Conservation (phyloP, 208 protist species). For the Acanthamoeba triangularis region DNA sequence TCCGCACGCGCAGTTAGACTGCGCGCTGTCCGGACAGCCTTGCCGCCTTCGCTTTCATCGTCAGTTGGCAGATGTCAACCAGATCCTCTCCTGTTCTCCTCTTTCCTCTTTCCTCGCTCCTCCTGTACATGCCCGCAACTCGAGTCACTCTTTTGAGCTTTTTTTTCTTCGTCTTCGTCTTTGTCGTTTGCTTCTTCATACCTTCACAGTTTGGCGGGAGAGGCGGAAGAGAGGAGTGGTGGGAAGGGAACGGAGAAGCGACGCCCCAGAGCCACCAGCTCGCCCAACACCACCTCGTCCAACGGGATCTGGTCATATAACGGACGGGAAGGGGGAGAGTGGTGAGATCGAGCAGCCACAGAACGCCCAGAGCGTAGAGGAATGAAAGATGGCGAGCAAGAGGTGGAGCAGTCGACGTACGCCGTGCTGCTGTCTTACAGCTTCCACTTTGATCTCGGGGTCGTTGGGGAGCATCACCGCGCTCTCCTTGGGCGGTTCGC, state of each 20-base stretch:
- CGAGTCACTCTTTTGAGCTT: neutral
- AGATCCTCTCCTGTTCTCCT: neutral
- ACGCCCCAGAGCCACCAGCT: slow-evolving; percentile 12
- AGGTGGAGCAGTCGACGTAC: neutral
- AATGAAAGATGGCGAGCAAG: neutral
- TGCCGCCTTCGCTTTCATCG: neutral
- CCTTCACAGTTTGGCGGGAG: neutral
- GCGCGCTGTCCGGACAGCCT: neutral
- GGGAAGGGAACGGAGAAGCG: slow-evolving; percentile 36
- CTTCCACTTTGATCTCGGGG: slow-evolving; percentile 24
- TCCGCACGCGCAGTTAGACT: neutral
- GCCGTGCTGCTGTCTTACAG: neutral
- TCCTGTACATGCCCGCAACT: neutral
- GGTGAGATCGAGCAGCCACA: no score
- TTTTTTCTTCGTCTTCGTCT: no score
- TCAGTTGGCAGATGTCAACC: neutral
- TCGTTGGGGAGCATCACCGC: slow-evolving; percentile 29
- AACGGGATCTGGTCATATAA: neutral
- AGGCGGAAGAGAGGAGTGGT: neutral
- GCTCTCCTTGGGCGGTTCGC: slow-evolving; percentile 4
- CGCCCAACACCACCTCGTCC: neutral
- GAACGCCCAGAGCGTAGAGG: no score
- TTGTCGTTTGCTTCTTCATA: no score
- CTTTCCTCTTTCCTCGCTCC: neutral
- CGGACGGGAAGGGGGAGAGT: no score